phyloP scores from a whole-genome alignment of 2,329 filamentous ascomycete species.

The Xylariaceae sp. region DNA sequence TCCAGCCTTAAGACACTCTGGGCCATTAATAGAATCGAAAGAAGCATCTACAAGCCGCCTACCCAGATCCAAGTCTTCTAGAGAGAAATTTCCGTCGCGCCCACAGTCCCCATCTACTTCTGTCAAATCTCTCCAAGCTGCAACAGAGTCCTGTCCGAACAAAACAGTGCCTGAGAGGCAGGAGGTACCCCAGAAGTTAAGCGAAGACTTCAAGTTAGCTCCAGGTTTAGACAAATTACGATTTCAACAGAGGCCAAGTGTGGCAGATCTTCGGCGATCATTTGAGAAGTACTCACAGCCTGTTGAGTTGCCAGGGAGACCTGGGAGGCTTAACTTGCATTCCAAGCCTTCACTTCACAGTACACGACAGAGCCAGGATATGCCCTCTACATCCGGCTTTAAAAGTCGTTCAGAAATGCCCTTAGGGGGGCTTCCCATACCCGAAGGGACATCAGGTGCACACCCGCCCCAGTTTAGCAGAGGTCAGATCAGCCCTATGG shows the following conservation, averaged over 20 bases:
- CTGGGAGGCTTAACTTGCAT: constrained; percentile 2
- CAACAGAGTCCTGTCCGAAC: background rate
- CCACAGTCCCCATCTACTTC: background rate
- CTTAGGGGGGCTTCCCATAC: background rate
- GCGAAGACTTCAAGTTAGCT: background rate
- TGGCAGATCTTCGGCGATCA: constrained; percentile 45
- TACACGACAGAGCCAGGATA: background rate
- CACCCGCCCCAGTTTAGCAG: background rate
- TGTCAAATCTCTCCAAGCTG: background rate
- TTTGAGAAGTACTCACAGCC: constrained; percentile 39
- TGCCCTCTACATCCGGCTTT: background rate
- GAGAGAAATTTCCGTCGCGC: background rate
- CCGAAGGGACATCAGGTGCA: background rate
- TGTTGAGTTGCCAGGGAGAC: background rate
- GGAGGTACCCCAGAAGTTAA: background rate
- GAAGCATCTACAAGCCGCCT: background rate
- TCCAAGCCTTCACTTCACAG: constrained; percentile 1
- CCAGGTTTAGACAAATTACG: constrained; percentile 1
- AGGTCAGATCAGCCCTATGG: constrained; percentile 5
- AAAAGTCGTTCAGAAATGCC: background rate
- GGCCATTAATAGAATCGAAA: constrained; percentile 12
- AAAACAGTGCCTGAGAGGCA: background rate
- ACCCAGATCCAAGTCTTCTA: constrained; percentile 10
- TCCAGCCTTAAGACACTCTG: constrained; percentile 21
- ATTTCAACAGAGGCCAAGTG: constrained; percentile 37